Base-by-base conservation (phyloP, 768 basidiomycete genomes). In the Lactifluus rugatus region DNA sequence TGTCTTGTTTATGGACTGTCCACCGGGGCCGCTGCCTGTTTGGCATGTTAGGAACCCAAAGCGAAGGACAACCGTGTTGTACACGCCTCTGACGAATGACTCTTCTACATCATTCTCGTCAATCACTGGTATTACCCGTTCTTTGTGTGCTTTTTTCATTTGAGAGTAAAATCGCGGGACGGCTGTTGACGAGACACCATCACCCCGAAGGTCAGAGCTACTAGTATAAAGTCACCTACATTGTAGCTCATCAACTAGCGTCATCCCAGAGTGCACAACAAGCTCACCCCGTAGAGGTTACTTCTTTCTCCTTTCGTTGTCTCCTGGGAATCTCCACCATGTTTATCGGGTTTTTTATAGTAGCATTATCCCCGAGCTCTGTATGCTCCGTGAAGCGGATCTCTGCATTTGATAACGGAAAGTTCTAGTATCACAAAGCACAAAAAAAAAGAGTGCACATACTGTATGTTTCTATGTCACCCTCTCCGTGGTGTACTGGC, bases 1-100 rank as follows among this genome's bases (percentile, higher is more conserved):
- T 59, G 90, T 92, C 75, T 96, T 97, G 76, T 97, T 95, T 69
- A 95, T 85, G 26, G 91, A 93, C 76, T 97, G 93, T n/a, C 93
- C 93, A 28, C 93, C 93, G 61, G 93, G 92, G 17, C 92, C 93
- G 67, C 89, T 85, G 46, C 91, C 91, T 93, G 66, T 26, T 48
- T 37, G 31, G 23, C 56, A 52, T 34, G 59, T 59, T 37, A 61
- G 53, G 52, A 57, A 54, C 25, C 21, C 51, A 45, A 53, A 32
- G 14, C 39, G 46, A 48, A 56, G 36, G 37, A 48, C 48, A 28
- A 48, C 11, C 21, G 48, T 8, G n/a, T 21, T 45, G 54, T 63
- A 73, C 69, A 66, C 52, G 88, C 93, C 93, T 70, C 89, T 78
- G 51, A 94, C 87, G 70, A 95, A 95, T 21, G 77, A 74, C 72